These are phyloP conservation scores for Mycothermus thermophilus DNA, from an alignment of 495 filamentous ascomycete species.

Conservation along the genomic window DNA sequence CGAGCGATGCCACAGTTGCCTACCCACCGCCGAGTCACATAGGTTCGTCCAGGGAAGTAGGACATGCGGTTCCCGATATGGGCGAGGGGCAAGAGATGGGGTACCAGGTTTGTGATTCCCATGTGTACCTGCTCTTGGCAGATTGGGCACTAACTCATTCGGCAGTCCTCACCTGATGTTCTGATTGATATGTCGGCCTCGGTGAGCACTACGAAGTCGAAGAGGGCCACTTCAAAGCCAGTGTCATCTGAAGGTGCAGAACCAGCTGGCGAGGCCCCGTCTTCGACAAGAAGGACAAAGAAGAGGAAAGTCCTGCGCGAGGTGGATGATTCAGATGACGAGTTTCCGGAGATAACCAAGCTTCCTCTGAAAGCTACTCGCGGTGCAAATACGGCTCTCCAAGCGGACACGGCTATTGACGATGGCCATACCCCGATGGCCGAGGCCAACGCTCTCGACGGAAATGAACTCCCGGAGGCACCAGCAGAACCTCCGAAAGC, in stretches of 20 bases:
- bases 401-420: no score
- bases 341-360: not conserved
- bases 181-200: constrained; percentile 6
- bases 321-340: not conserved
- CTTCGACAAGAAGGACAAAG: constrained; percentile 4
- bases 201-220: not conserved
- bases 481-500: constrained; percentile 1
- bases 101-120: not conserved
- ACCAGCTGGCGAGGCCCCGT: constrained; percentile 1
- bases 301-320: constrained; percentile 4
- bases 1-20: constrained; percentile 13
- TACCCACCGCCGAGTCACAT: constrained; percentile 15
- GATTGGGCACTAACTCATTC: no score
- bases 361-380: no score
- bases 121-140: not conserved
- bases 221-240: not conserved
- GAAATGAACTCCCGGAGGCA: not conserved
- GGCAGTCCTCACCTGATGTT: constrained; percentile 12
- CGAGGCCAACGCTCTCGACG: no score
- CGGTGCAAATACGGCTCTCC: no score
- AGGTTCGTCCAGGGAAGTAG: constrained; percentile 4
- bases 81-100: not conserved
- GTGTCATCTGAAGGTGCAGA: not conserved
- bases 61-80: no score
- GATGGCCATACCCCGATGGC: no score